phyloP scores from a whole-genome alignment of 177 flowering plant species.

The Vitis hybrid region DNA sequence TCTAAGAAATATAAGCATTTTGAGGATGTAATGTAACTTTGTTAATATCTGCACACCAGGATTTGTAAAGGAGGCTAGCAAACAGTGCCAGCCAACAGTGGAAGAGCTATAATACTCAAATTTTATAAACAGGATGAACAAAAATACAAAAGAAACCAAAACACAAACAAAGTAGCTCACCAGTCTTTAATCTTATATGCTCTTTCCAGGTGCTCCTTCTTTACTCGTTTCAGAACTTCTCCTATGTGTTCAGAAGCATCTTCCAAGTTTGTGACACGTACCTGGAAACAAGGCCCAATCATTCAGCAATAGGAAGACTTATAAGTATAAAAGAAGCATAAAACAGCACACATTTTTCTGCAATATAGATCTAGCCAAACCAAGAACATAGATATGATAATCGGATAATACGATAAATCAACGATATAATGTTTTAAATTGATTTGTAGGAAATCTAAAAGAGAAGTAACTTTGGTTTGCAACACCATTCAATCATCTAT shows the following conservation, averaged over 20 bases:
- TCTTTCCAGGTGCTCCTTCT: constrained; percentile 76
- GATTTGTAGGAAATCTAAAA: no score
- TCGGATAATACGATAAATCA: no score
- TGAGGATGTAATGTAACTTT: no score
- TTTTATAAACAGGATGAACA: background rate
- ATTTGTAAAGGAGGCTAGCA: background rate
- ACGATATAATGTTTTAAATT: no score
- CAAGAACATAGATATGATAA: no score
- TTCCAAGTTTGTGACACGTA: constrained; percentile 82
- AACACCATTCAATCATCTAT: no score
- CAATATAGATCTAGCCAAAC: no score
- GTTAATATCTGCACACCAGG: background rate
- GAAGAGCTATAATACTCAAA: background rate
- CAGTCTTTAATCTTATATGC: constrained; percentile 83
- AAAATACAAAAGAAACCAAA: background rate
- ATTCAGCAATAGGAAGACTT: background rate
- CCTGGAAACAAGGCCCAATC: constrained; percentile 37
- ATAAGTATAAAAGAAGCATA: background rate
- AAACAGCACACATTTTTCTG: background rate
- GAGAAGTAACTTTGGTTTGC: no score
- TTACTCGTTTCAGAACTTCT: constrained; percentile 89
- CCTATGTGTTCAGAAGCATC: constrained; percentile 97
- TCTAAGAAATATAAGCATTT: no score
- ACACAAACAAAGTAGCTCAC: constrained; percentile 32
- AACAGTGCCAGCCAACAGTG: no score